A percentile compares a stretch with the other conserved stretches of the same genome.
Conservation (phyloP, 2,329 filamentous ascomycete species). For the Sordariomycetes sp. region DNA sequence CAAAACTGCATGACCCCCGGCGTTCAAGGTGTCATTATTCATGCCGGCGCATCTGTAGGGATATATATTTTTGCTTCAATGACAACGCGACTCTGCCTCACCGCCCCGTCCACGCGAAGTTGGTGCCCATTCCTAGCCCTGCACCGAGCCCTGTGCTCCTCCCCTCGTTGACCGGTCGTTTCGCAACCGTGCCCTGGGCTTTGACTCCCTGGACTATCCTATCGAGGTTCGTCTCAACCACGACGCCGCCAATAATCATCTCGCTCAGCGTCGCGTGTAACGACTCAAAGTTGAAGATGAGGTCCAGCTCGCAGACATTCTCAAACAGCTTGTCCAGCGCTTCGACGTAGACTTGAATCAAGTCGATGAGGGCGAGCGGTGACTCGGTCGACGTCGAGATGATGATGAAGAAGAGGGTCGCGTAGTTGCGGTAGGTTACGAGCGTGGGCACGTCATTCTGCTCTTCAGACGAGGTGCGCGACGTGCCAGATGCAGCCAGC, state of each 20-base stretch:
- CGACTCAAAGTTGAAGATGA: constrained; percentile 99
- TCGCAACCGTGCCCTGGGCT: constrained; percentile 67
- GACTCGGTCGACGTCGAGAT: constrained; percentile 96
- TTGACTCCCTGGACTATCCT: constrained; percentile 80
- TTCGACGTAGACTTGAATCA: constrained; percentile 98
- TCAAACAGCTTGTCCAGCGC: constrained; percentile 91
- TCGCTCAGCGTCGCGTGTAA: constrained; percentile 84
- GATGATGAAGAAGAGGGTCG: constrained; percentile 96
- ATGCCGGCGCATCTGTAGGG: neutral
- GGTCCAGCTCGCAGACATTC: constrained; percentile 94
- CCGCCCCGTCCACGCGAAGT: constrained; percentile 44
- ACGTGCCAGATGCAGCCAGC: constrained; percentile 52
- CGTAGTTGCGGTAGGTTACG: constrained; percentile 96
- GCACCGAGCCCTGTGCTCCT: constrained; percentile 34
- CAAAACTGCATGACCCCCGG: neutral
- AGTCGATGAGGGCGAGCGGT: constrained; percentile 85
- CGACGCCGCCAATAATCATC: constrained; percentile 92
- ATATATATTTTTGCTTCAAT: constrained; percentile 1
- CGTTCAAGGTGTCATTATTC: constrained; percentile 1
- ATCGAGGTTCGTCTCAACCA: constrained; percentile 85
- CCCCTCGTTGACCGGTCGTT: constrained; percentile 68
- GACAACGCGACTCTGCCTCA: constrained; percentile 10
- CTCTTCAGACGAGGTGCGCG: constrained; percentile 55
- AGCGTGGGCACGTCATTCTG: constrained; percentile 87
- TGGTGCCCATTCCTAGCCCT: constrained; percentile 46